A percentile compares a stretch with the other conserved stretches of the same genome.
phyloP scores from a whole-genome alignment of 164 flowering plant species.

The Houttuynia cordata region DNA sequence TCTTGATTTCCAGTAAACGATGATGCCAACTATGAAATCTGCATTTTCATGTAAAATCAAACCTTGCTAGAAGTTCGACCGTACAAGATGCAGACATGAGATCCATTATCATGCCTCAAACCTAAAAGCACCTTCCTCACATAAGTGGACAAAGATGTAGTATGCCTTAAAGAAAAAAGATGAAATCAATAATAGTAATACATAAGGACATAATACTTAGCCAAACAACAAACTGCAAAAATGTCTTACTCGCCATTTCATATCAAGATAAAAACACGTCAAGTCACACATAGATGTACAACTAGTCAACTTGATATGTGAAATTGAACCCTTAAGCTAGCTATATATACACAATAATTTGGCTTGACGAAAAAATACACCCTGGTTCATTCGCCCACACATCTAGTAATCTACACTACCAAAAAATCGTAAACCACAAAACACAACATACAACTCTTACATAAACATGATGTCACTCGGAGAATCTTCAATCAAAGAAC shows the following conservation, averaged over 20 bases:
- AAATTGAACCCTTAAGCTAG: too few relatives aligned
- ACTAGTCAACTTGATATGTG: too few relatives aligned
- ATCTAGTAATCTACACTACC: too few relatives aligned
- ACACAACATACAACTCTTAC: too few relatives aligned
- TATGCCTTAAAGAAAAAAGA: slow-evolving; percentile 43
- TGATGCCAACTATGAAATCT: background rate
- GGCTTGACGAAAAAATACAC: too few relatives aligned
- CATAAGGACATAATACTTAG: background rate
- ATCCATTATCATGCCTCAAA: slow-evolving; percentile 65
- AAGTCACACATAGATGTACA: too few relatives aligned
- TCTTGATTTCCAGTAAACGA: background rate
- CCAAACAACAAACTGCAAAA: too few relatives aligned
- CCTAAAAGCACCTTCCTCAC: slow-evolving; percentile 38
- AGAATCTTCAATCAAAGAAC: background rate
- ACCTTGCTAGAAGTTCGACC: slow-evolving; percentile 47
- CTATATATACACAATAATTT: too few relatives aligned
- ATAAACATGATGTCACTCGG: background rate
- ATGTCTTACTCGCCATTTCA: background rate
- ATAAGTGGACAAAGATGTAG: slow-evolving; percentile 42
- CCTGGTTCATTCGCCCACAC: too few relatives aligned
- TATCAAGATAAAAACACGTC: background rate
- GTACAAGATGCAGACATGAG: slow-evolving; percentile 49
- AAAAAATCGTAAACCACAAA: too few relatives aligned
- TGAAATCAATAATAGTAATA: background rate
- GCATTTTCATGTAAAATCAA: slow-evolving; percentile 2